Evolutionary conservation across 2,329 filamentous ascomycete genomes (phyloP), one percentile per base, ranked within the genome.

Genomic region (Fusarium pseudonygamai): DNA sequence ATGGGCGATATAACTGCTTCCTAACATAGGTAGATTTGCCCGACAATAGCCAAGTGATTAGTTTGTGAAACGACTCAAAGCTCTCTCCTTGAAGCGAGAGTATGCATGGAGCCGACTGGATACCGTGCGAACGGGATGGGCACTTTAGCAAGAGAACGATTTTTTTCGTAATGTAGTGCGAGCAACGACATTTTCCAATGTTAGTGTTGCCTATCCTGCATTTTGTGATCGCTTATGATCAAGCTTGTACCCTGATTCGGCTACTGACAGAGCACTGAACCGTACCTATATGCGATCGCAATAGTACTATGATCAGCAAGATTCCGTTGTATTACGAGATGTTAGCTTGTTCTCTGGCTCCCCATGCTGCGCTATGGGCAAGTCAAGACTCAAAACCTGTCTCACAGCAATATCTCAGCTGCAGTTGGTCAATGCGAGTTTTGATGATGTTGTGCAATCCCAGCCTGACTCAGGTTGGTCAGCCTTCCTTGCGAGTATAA

Each of bases 41-140:
- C 22, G 45, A 30, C 13, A 20, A 36, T 30, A 37, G 15, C 55
- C 26, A 49, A 40, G 26, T 46, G 16, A 32, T 55, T 45, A 50
- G 50, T 59, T 43, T 52, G 60, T 39, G 59, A 57, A 67, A 71
- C 45, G 20, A n/a, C 15, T 39, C 43, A 34, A 40, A 43, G 62
- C 34, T 55, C 36, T 42, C 49, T 57, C 36, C 58, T 56, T 18
- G 40, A 66, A 50, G 55, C 57, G 43, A 58, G 43, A 43, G 34
- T 34, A 69, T 74, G 72, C 60, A 66, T 56, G 45, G 34, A 63
- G 46, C 64, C 64, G 68, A 72, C 68, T 62, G 67, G 71, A 64
- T 68, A 64, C 67, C 71, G 62, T 73, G 71, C 67, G 55, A 73
- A 60, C 57, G 58, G 71, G 40, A 73, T 50, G 50, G 24, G n/a